These are phyloP conservation scores for Fusarium mundagurra DNA, from an alignment of 2,329 filamentous ascomycete species.

Conservation along the genomic window DNA sequence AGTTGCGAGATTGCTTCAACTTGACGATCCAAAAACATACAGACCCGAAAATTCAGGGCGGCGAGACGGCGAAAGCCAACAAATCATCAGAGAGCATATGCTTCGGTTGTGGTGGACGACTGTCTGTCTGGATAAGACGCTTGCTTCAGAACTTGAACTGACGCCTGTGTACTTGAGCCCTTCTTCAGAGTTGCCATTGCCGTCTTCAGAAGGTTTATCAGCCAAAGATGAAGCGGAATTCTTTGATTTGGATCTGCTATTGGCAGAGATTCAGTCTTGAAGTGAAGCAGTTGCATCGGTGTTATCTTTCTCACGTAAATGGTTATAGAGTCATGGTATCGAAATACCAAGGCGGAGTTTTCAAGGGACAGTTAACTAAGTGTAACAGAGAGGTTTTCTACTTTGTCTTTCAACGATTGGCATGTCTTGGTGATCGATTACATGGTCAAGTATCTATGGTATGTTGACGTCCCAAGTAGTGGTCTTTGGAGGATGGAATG, in stretches of 20 bases:
- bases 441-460: background rate
- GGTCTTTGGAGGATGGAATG: background rate
- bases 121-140: background rate
- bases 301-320: accelerated
- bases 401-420: background rate
- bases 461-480: background rate
- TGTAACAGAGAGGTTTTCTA: background rate
- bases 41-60: accelerated
- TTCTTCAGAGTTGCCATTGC: background rate
- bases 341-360: background rate
- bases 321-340: background rate
- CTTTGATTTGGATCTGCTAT: background rate
- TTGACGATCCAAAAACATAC: background rate
- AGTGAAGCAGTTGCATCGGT: accelerated
- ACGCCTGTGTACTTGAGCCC: accelerated
- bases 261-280: background rate
- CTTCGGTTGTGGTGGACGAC: background rate
- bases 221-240: background rate
- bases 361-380: accelerated
- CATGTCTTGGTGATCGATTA: too few species aligned
- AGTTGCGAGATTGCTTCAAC: background rate
- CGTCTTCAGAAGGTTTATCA: background rate
- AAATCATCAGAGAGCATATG: background rate
- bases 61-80: accelerated
- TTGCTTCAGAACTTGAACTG: background rate